These are phyloP conservation scores for Fraxinus ornus DNA, from an alignment of 305 asterid genomes.

Conservation along the genomic window DNA sequence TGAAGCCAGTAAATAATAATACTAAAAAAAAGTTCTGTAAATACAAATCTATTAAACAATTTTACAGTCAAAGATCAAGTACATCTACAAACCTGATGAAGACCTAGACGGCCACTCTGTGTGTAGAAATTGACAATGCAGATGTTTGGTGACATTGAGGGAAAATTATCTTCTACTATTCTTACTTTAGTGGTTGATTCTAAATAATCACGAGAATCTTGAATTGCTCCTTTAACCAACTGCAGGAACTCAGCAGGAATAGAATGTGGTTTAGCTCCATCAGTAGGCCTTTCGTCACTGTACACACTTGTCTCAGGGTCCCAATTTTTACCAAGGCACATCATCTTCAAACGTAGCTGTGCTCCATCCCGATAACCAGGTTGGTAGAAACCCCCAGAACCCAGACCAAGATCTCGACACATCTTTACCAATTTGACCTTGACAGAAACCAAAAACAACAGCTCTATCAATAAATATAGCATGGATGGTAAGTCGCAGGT, in stretches of 20 bases:
- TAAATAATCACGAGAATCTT: slow-evolving; percentile 42
- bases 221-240: slow-evolving; percentile 52
- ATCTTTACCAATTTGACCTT: slow-evolving; percentile 56
- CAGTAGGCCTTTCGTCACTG: slow-evolving; percentile 45
- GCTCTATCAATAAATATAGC: not conserved
- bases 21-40: not conserved
- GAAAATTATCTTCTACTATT: slow-evolving; percentile 42
- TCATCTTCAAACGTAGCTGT: slow-evolving; percentile 63
- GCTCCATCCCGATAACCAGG: slow-evolving; percentile 71
- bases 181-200: slow-evolving; percentile 26
- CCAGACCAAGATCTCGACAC: slow-evolving; percentile 63
- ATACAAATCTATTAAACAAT: not conserved
- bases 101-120: slow-evolving; percentile 68
- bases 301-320: slow-evolving; percentile 61
- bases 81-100: slow-evolving; percentile 57
- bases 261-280: slow-evolving; percentile 64
- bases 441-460: slow-evolving; percentile 10
- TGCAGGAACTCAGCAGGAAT: slow-evolving; percentile 52
- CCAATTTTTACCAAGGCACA: slow-evolving; percentile 91
- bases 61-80: not conserved
- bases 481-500: not conserved
- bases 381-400: slow-evolving; percentile 73
- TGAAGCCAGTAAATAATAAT: not conserved
- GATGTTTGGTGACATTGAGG: slow-evolving; percentile 68
- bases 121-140: slow-evolving; percentile 75